A percentile compares a stretch with the other conserved stretches of the same genome.
phyloP scores from a whole-genome alignment of 768 basidiomycete genomes.

The Phylloporus arenicola region DNA sequence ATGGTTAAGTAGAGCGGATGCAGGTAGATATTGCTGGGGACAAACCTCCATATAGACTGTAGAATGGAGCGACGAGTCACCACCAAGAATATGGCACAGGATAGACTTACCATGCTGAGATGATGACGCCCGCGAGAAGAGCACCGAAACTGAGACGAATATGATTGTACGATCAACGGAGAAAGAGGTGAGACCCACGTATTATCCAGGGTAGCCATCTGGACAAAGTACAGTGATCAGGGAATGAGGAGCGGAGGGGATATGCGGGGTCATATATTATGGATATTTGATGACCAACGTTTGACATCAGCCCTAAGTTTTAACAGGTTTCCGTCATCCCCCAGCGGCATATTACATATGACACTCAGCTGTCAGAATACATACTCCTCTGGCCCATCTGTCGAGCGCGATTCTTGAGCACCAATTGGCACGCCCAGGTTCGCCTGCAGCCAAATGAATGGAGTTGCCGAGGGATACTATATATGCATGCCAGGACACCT shows the following conservation, averaged over 20 bases:
- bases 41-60: conserved; percentile 50
- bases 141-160: conserved; percentile 41
- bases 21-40: not conserved
- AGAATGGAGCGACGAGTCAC: not conserved
- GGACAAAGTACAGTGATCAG: not conserved
- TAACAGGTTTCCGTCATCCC: not conserved
- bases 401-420: too few relatives aligned
- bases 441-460: too few relatives aligned
- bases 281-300: not conserved
- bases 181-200: conserved; percentile 29
- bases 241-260: not conserved
- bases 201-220: conserved; percentile 24
- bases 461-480: too few relatives aligned
- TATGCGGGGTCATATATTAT: not conserved
- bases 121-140: conserved; percentile 46
- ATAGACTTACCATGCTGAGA: conserved; percentile 46
- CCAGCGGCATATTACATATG: too few relatives aligned
- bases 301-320: not conserved
- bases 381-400: too few relatives aligned
- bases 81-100: not conserved
- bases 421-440: too few relatives aligned
- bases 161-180: not conserved
- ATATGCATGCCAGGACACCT: too few relatives aligned
- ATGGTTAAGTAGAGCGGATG: conserved; percentile 2
- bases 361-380: too few relatives aligned